Evolutionary conservation across 371 early-diverging fungal species (phyloP).

Genomic region (Mortierella polycephala): DNA sequence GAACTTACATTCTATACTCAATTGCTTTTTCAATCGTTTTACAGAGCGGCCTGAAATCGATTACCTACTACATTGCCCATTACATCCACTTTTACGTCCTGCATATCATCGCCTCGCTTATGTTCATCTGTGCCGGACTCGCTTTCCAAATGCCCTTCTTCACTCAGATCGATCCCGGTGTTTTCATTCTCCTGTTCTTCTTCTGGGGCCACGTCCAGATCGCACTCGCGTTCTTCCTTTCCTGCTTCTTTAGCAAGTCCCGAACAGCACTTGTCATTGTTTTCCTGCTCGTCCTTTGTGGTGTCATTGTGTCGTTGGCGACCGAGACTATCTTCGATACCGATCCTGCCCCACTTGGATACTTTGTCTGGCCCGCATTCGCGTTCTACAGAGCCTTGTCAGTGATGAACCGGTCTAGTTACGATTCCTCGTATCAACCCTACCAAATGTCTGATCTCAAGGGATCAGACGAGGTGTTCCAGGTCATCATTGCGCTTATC

Average conservation of each 20-base stretch:
- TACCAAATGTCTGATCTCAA: slow-evolving; percentile 57
- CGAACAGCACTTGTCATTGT: slow-evolving; percentile 65
- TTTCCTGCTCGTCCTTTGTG: slow-evolving; percentile 70
- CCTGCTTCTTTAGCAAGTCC: slow-evolving; percentile 67
- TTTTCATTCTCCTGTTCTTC: slow-evolving; percentile 70
- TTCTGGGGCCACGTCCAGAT: slow-evolving; percentile 75
- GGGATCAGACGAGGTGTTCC: slow-evolving; percentile 61
- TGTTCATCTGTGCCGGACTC: slow-evolving; percentile 69
- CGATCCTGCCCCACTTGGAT: slow-evolving; percentile 54
- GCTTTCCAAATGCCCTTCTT: slow-evolving; percentile 69
- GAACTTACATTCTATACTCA: not conserved
- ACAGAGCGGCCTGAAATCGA: slow-evolving; percentile 71
- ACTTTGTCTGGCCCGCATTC: slow-evolving; percentile 80
- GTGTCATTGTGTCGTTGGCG: slow-evolving; percentile 67
- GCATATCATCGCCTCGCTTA: slow-evolving; percentile 62
- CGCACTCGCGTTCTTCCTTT: slow-evolving; percentile 72
- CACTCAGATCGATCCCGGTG: slow-evolving; percentile 60
- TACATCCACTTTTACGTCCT: slow-evolving; percentile 75
- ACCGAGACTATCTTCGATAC: slow-evolving; percentile 54
- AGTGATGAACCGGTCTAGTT: slow-evolving; percentile 60
- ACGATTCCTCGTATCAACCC: slow-evolving; percentile 41
- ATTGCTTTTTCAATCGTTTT: not conserved
- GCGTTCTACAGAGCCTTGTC: slow-evolving; percentile 73
- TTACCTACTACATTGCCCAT: slow-evolving; percentile 70
- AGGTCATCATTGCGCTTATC: slow-evolving; percentile 61